phyloP scores from a whole-genome alignment of 2,329 filamentous ascomycete species.

The Aspergillus neotritici region DNA sequence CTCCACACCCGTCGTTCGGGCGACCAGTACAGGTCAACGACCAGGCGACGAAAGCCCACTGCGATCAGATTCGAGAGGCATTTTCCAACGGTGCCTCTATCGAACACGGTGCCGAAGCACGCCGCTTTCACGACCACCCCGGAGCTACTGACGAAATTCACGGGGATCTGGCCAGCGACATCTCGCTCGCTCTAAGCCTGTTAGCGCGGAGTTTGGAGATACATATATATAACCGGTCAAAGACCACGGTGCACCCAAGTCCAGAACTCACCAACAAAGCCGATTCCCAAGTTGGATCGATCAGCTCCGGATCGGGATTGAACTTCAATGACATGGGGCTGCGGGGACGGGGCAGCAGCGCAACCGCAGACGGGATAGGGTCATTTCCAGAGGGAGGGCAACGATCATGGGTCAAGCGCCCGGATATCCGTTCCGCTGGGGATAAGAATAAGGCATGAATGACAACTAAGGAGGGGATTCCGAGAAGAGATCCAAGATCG shows the following conservation, averaged over 20 bases:
- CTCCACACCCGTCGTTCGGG: constrained; percentile 49
- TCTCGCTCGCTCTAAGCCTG: constrained; percentile 55
- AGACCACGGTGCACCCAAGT: background rate
- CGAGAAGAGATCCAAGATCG: background rate
- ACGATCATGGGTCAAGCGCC: too few species aligned
- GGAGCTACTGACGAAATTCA: constrained; percentile 57
- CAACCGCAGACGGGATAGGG: background rate
- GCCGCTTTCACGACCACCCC: constrained; percentile 53
- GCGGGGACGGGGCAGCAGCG: constrained; percentile 4
- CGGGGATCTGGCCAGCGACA: constrained; percentile 53
- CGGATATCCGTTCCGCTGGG: too few species aligned
- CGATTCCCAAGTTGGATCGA: constrained; percentile 35
- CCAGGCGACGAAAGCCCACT: constrained; percentile 53
- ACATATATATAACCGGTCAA: background rate
- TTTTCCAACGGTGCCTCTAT: constrained; percentile 45
- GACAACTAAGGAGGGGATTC: background rate
- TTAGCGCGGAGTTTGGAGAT: constrained; percentile 7
- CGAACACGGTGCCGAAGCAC: constrained; percentile 55
- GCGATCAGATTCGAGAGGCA: constrained; percentile 61
- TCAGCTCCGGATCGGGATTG: constrained; percentile 33
- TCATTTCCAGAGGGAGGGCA: background rate
- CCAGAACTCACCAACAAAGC: constrained; percentile 32
- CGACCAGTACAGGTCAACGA: constrained; percentile 62
- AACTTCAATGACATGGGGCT: constrained; percentile 40
- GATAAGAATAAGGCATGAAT: constrained; percentile 4